These are phyloP conservation scores for Bacterosira constricta DNA, from an alignment of 108 stramenopile genomes.

Conservation along the genomic window DNA sequence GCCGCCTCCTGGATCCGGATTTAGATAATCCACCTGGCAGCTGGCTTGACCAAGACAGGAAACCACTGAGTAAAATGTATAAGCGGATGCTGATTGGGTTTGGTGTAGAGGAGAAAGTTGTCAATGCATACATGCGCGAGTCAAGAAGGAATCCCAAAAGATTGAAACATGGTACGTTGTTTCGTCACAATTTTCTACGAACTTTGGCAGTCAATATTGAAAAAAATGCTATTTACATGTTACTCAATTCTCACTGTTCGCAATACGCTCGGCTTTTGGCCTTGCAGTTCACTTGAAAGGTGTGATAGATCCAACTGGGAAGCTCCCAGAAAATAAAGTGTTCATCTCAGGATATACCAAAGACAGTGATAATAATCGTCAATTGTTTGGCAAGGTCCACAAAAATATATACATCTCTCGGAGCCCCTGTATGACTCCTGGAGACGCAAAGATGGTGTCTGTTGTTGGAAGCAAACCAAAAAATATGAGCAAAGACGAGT, in stretches of 20 bases:
- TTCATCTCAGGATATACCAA: slow-evolving; percentile 12
- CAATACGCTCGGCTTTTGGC: neutral
- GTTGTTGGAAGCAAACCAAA: slow-evolving; percentile 32
- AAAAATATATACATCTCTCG: slow-evolving; percentile 3
- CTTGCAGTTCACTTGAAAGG: slow-evolving; percentile 3
- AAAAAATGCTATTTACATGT: no score
- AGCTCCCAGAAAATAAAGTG: slow-evolving; percentile 9
- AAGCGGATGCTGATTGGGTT: slow-evolving; percentile 15
- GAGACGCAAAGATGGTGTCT: slow-evolving; percentile 37
- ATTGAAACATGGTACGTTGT: neutral
- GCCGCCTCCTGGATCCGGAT: slow-evolving; percentile 30
- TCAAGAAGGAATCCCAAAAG: neutral
- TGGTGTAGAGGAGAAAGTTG: slow-evolving; percentile 3
- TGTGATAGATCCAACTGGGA: slow-evolving; percentile 11
- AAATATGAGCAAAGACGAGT: slow-evolving; percentile 24
- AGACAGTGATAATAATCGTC: neutral
- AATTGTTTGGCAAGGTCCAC: slow-evolving; percentile 14
- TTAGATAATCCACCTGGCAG: neutral
- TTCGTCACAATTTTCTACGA: neutral
- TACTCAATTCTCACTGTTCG: neutral
- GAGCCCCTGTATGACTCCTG: slow-evolving; percentile 30
- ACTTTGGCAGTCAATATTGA: no score
- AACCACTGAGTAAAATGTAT: slow-evolving; percentile 33
- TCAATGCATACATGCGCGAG: neutral
- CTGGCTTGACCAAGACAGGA: neutral